Conservation (phyloP, 768 basidiomycete species). For the Dentipellis sp. region DNA sequence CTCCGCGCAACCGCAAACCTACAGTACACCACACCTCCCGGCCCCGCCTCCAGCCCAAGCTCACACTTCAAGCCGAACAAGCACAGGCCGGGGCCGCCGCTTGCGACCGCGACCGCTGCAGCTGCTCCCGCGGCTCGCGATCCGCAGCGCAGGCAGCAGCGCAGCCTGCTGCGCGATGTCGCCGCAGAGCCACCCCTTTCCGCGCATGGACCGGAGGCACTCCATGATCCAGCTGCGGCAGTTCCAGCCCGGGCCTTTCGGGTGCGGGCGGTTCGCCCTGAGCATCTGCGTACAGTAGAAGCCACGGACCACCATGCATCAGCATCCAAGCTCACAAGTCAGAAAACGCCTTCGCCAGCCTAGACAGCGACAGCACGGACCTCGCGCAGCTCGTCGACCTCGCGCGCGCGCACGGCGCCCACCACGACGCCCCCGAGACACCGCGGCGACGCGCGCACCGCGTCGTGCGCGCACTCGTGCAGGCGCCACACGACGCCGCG, state of each 20-base stretch:
- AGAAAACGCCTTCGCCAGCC: not conserved
- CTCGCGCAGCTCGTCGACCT: not conserved
- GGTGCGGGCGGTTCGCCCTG: not conserved
- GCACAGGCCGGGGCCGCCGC: too few relatives aligned
- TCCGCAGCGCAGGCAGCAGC: not conserved
- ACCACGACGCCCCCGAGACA: conserved; percentile 7
- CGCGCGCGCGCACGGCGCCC: not conserved
- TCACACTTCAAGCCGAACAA: too few relatives aligned
- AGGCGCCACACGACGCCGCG: not conserved
- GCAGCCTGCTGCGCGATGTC: not conserved
- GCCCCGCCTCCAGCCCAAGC: too few relatives aligned
- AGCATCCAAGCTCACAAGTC: not conserved
- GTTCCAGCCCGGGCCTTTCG: conserved; percentile 3
- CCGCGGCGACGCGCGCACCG: not conserved
- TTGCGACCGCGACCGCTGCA: too few relatives aligned
- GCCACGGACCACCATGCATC: not conserved
- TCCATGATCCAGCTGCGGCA: conserved; percentile 9
- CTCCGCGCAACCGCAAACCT: too few relatives aligned
- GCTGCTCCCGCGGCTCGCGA: too few relatives aligned
- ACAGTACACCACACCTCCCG: too few relatives aligned
- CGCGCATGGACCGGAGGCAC: not conserved
- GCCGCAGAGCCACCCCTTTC: not conserved
- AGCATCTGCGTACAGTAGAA: not conserved
- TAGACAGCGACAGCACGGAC: not conserved
- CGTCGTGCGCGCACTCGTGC: not conserved